Base-by-base conservation (phyloP, 2,329 filamentous ascomycete species). In the Cladosporium oxysporum region DNA sequence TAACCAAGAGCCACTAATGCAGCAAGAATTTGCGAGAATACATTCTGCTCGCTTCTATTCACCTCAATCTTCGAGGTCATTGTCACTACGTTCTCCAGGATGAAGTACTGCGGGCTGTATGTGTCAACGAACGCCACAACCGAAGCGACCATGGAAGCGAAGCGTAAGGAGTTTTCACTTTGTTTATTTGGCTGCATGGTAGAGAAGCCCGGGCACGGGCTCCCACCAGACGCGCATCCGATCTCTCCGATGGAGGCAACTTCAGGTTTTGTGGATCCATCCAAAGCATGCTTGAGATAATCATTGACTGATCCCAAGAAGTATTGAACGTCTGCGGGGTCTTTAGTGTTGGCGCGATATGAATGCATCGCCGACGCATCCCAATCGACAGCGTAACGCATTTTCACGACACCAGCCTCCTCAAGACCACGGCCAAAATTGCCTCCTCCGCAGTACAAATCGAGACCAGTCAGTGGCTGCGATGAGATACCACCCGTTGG, bases 121-220 rank as follows among this genome's bases (percentile, higher is more conserved):
- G 92, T 78, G 68, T 96, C 91, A 1, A 94, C 81, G 66, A 85
- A 91, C 0, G 91, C 87, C 0, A 88, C 88, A 44, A 94, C 91
- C 0, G 90, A 90, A 0, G 90, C 91, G 0, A 95, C 85, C 33
- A 95, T 85, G 0, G 91, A 93, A 37, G 90, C 90, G 72, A 95
- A 92, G 66, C 87, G 86, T 6, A 87, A 77, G 10, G 90, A 89
- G 4, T 79, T 63, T 0, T 80, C 73, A 1, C 84, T 88, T 0
- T 81, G 79, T 71, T 83, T 87, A 70, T 88, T 77, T 0, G 70
- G 70, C 5, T 93, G 93, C 0, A 91, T 76, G 0, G 70, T 63
- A 0, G 90, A 93, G 71, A 92, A 95, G 0, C 90, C 91, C 18
- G 89, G 90, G 69, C 92, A 96, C 0, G 92, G 92, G 61, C 87